Percentiles rank a stretch among this genome's conserved stretches.
Evolutionary conservation across 805 yeast species (phyloP).

Genomic region (Metschnikowia peoriensis): DNA sequence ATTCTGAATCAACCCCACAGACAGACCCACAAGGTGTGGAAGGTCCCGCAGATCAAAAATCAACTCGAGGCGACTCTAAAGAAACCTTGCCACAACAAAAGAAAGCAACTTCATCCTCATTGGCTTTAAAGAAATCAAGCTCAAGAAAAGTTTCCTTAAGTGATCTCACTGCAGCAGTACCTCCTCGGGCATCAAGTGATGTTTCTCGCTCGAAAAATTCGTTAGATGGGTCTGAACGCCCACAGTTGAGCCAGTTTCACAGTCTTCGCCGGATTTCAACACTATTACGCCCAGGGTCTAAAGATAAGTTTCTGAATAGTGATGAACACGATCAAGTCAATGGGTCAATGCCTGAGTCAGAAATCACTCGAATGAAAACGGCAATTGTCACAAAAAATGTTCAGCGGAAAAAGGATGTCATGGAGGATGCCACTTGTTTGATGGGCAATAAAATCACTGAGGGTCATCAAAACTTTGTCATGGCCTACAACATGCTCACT

Average conservation of each 20-base stretch:
- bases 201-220: not conserved
- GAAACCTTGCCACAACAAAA: too few relatives aligned
- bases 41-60: not conserved
- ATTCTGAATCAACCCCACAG: not conserved
- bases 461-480: constrained; percentile 89
- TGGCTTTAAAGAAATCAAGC: not conserved
- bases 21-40: too few relatives aligned
- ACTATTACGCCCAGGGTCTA: constrained; percentile 3
- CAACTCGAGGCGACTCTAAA: not conserved
- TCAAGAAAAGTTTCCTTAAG: constrained; percentile 12
- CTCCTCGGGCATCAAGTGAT: constrained; percentile 4
- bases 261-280: constrained; percentile 14
- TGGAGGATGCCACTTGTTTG: constrained; percentile 56
- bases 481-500: constrained; percentile 96
- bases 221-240: constrained; percentile 6
- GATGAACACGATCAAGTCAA: not conserved
- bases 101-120: too few relatives aligned
- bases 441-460: constrained; percentile 84
- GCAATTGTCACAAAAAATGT: constrained; percentile 44
- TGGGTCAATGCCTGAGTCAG: constrained; percentile 29
- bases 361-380: constrained; percentile 50
- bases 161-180: not conserved
- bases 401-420: constrained; percentile 38
- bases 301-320: not conserved
- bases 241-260: constrained; percentile 8